A percentile compares a stretch with the other conserved stretches of the same genome.
Evolutionary conservation across 345 rosid species (phyloP).

Genomic region (Zanthoxylum bungeanum): DNA sequence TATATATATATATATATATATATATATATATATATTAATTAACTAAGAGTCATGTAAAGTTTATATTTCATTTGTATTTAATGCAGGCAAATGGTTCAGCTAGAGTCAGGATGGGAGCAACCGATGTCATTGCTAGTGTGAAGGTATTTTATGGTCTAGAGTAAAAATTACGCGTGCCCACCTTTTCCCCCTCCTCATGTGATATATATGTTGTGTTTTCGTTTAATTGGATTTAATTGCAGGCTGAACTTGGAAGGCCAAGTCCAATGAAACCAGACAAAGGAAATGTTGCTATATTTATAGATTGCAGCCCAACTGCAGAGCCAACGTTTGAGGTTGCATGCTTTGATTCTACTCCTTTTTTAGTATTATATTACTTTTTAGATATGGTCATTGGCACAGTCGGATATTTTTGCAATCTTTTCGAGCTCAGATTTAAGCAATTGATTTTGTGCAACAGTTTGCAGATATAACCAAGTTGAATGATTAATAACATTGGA

Average conservation of each 20-base stretch:
- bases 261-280: constrained; percentile 65
- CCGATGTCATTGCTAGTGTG: constrained; percentile 91
- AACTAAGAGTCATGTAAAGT: neutral
- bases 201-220: neutral
- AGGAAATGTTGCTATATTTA: constrained; percentile 71
- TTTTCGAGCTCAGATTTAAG: neutral
- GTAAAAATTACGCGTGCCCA: neutral
- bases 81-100: constrained; percentile 91
- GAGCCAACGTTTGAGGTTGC: constrained; percentile 81
- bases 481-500: neutral
- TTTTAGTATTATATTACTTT: neutral
- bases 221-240: constrained; percentile 14
- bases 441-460: neutral
- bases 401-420: neutral
- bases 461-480: neutral
- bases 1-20: too few relatives aligned
- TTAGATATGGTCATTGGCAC: neutral
- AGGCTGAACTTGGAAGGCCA: constrained; percentile 96
- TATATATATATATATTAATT: too few relatives aligned
- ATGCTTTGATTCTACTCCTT: constrained; percentile 9
- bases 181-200: neutral
- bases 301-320: constrained; percentile 88
- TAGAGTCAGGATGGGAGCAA: constrained; percentile 69
- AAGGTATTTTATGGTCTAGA: constrained; percentile 49
- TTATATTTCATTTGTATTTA: neutral